Conservation (phyloP, 805 yeast genomes). For the Wickerhamiella galacta region DNA sequence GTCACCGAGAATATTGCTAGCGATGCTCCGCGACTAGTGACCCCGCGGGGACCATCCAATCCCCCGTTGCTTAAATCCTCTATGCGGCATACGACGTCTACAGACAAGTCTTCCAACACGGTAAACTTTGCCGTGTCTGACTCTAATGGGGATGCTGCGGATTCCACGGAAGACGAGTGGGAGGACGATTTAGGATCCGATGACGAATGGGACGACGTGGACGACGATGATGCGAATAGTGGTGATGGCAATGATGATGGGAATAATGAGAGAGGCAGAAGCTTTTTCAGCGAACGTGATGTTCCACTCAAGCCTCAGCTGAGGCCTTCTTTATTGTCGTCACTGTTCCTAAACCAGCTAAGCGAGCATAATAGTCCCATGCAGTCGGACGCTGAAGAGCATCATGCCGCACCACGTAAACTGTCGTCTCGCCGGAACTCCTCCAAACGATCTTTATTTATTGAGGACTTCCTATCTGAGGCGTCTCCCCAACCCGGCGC, state of each 20-base stretch:
- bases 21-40: not conserved
- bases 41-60: not conserved
- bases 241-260: conserved; percentile 21
- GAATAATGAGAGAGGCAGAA: no score
- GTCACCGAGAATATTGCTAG: not conserved
- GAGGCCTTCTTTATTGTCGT: conserved; percentile 24
- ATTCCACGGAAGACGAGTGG: conserved; percentile 13
- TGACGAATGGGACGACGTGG: conserved; percentile 22
- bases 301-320: conserved; percentile 18
- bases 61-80: no score
- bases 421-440: not conserved
- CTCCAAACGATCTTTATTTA: not conserved
- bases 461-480: not conserved
- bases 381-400: no score
- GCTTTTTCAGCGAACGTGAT: conserved; percentile 17
- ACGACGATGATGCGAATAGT: conserved; percentile 13
- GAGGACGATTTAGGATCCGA: conserved; percentile 20
- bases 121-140: conserved; percentile 1
- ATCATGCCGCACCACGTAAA: not conserved
- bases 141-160: not conserved
- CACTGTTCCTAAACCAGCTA: conserved; percentile 21
- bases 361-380: not conserved
- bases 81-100: no score
- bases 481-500: conserved; percentile 1
- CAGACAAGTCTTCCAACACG: no score